These are phyloP conservation scores for Aquilaria yunnanensis DNA, from an alignment of 345 rosid genomes.

Conservation along the genomic window DNA sequence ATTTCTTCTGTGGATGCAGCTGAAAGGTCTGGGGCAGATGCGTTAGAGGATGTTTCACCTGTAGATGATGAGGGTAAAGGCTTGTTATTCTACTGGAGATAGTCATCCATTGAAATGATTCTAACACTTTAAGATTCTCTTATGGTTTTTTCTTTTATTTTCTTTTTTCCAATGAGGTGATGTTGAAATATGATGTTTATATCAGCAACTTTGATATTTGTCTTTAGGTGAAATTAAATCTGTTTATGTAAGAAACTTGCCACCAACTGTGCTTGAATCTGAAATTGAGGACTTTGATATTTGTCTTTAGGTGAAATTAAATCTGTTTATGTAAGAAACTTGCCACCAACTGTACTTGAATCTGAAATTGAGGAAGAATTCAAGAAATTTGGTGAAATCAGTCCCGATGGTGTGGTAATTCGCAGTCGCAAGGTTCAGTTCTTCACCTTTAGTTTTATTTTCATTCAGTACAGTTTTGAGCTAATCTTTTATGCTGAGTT, in stretches of 20 bases:
- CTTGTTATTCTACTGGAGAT: background rate
- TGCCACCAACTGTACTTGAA: constrained; percentile 43
- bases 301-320: constrained; percentile 45
- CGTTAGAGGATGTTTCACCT: constrained; percentile 35
- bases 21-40: constrained; percentile 32
- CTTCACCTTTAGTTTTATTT: background rate
- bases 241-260: constrained; percentile 61
- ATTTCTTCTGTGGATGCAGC: constrained; percentile 20
- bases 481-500: constrained; percentile 10
- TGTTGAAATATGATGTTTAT: too few relatives aligned
- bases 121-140: too few relatives aligned
- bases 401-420: constrained; percentile 56
- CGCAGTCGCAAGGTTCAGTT: constrained; percentile 56
- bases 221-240: constrained; percentile 56
- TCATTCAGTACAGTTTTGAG: background rate
- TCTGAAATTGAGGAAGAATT: constrained; percentile 71
- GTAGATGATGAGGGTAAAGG: constrained; percentile 47
- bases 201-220: background rate
- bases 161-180: too few relatives aligned
- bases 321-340: constrained; percentile 64
- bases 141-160: too few relatives aligned
- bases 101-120: too few relatives aligned
- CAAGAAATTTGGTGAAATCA: constrained; percentile 50
- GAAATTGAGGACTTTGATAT: constrained; percentile 40
- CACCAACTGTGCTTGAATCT: constrained; percentile 39